Percentiles rank a stretch among this genome's conserved stretches.
Evolutionary conservation across 495 filamentous ascomycete species (phyloP).

Genomic region (Neurospora sp.): DNA sequence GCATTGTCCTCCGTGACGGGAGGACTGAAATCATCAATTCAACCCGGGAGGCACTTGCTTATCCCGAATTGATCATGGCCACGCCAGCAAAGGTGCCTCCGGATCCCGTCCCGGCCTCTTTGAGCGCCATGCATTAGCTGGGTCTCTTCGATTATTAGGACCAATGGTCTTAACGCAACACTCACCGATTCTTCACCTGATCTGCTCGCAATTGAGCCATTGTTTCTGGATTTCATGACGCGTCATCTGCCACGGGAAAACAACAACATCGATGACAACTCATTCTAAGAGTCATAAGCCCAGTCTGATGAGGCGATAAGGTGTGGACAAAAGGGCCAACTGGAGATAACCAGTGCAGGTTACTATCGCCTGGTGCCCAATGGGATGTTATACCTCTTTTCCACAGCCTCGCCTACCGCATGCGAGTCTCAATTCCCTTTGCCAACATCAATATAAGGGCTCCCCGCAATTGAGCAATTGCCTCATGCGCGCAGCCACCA

Average conservation of each 20-base stretch:
- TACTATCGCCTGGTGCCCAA: neutral
- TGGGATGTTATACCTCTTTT: neutral
- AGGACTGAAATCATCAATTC: neutral
- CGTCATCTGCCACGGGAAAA: neutral
- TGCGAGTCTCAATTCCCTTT: neutral
- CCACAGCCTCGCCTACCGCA: neutral
- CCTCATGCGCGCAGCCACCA: constrained; percentile 5
- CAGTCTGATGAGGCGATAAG: neutral
- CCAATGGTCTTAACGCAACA: neutral
- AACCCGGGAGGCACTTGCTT: neutral
- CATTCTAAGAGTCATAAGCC: neutral
- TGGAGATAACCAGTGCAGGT: neutral
- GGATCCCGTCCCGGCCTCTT: neutral
- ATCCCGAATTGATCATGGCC: neutral
- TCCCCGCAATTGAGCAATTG: constrained; percentile 20
- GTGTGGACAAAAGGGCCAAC: neutral
- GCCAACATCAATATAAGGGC: neutral
- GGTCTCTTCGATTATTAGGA: neutral
- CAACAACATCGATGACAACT: neutral
- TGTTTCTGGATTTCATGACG: neutral
- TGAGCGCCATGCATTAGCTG: neutral
- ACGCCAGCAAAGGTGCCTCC: neutral
- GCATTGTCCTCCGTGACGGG: neutral
- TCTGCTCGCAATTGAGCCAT: neutral
- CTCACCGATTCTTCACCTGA: neutral